These are phyloP conservation scores for Lepiota brunneoincarnata DNA, from an alignment of 768 basidiomycete genomes.

Conservation along the genomic window DNA sequence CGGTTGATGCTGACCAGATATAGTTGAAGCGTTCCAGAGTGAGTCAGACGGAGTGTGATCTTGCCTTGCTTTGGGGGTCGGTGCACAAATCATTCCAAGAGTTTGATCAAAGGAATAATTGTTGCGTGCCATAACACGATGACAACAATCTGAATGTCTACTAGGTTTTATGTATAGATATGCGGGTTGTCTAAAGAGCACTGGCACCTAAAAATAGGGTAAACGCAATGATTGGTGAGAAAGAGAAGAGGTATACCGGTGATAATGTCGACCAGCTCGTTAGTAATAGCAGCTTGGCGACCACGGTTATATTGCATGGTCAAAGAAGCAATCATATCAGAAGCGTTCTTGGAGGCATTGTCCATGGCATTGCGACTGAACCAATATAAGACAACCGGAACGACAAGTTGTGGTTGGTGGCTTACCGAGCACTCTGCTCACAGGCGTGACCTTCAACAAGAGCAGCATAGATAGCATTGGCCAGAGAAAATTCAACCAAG, in stretches of 20 bases:
- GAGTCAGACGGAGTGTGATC: too few relatives aligned
- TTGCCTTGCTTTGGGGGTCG: not conserved
- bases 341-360: conserved; percentile 98
- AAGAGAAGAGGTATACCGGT: conserved; percentile 56
- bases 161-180: conserved; percentile 7
- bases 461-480: conserved; percentile 93
- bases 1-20: too few relatives aligned
- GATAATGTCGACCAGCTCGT: conserved; percentile 91
- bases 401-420: not conserved
- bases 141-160: conserved; percentile 9
- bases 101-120: conserved; percentile 10
- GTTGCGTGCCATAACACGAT: conserved; percentile 3
- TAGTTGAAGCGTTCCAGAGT: too few relatives aligned
- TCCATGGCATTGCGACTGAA: conserved; percentile 97
- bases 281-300: conserved; percentile 96
- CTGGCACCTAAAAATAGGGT: conserved; percentile 34
- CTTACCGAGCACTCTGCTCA: conserved; percentile 87
- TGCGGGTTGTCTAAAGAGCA: conserved; percentile 32
- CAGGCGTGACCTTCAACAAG: conserved; percentile 95
- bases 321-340: conserved; percentile 84
- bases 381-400: conserved; percentile 4
- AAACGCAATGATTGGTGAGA: not conserved
- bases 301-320: conserved; percentile 98
- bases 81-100: conserved; percentile 13
- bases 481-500: conserved; percentile 91